phyloP scores from a whole-genome alignment of 306 rosid species.

The Echinosophora koreensis region DNA sequence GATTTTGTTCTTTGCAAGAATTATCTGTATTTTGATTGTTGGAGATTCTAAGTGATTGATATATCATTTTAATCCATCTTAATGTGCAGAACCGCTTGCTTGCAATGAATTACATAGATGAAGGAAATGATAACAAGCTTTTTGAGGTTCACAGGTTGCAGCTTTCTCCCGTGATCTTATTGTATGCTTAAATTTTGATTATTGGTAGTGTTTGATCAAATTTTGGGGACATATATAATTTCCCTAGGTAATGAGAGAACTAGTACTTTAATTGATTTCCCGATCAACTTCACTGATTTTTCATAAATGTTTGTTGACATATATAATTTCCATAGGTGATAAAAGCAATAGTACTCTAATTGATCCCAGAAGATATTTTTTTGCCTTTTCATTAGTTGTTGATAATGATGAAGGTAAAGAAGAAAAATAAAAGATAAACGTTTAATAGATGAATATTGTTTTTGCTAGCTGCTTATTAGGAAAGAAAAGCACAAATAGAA shows the following conservation, averaged over 20 bases:
- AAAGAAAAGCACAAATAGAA: not conserved
- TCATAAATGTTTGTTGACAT: not conserved
- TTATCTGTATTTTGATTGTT: slow-evolving; percentile 10
- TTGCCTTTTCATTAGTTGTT: not conserved
- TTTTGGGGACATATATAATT: not conserved
- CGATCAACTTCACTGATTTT: not conserved
- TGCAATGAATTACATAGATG: slow-evolving; percentile 89
- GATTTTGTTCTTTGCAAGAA: slow-evolving; percentile 1
- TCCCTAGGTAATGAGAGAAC: not conserved
- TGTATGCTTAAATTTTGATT: slow-evolving; percentile 11
- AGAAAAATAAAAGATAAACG: not conserved
- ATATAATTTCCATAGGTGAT: slow-evolving; percentile 1
- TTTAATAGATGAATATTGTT: not conserved
- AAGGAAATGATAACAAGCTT: slow-evolving; percentile 86
- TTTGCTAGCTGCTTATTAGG: not conserved
- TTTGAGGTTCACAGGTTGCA: slow-evolving; percentile 88
- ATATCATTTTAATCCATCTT: slow-evolving; percentile 20
- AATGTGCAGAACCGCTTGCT: slow-evolving; percentile 85
- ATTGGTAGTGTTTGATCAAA: not conserved
- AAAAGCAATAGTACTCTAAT: not conserved
- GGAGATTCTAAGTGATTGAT: slow-evolving; percentile 9
- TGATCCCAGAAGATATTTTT: not conserved
- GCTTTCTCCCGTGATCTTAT: slow-evolving; percentile 34
- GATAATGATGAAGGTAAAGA: not conserved
- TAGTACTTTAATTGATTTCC: not conserved